Conservation (phyloP, 768 basidiomycete genomes). For the Suillus hirtellus region DNA sequence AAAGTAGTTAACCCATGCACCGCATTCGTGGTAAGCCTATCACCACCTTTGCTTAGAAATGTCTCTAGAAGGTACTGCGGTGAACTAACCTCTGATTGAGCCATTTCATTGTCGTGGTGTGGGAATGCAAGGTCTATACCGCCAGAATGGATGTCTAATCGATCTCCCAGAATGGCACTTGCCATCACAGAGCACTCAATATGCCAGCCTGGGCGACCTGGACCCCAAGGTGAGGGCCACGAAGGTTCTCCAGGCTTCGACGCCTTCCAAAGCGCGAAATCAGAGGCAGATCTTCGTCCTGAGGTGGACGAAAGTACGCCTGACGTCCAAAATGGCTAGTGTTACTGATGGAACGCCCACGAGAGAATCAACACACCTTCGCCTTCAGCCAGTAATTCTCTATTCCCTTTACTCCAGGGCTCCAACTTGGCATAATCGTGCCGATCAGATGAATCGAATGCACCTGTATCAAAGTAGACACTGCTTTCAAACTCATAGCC, state of each 20-base stretch:
- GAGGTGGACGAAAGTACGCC: slow-evolving; percentile 57
- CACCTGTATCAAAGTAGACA: slow-evolving; percentile 87
- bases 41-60: slow-evolving; percentile 15
- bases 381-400: slow-evolving; percentile 84
- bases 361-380: slow-evolving; percentile 60
- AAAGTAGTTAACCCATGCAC: slow-evolving; percentile 98
- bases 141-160: slow-evolving; percentile 97
- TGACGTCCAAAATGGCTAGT: slow-evolving; percentile 23
- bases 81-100: slow-evolving; percentile 82
- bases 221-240: slow-evolving; percentile 96
- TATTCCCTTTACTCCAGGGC: slow-evolving; percentile 95
- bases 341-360: not conserved
- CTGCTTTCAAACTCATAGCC: slow-evolving; percentile 72
- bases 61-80: slow-evolving; percentile 4
- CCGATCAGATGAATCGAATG: slow-evolving; percentile 72
- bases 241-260: slow-evolving; percentile 95
- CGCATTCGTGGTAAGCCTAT: slow-evolving; percentile 91
- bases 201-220: slow-evolving; percentile 97
- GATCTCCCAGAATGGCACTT: slow-evolving; percentile 81
- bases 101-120: slow-evolving; percentile 98
- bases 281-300: slow-evolving; percentile 78
- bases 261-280: slow-evolving; percentile 98
- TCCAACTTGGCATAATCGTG: slow-evolving; percentile 94
- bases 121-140: slow-evolving; percentile 98
- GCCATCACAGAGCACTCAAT: slow-evolving; percentile 99